Conservation (phyloP, 768 basidiomycete species). For the Lactarius quietus region DNA sequence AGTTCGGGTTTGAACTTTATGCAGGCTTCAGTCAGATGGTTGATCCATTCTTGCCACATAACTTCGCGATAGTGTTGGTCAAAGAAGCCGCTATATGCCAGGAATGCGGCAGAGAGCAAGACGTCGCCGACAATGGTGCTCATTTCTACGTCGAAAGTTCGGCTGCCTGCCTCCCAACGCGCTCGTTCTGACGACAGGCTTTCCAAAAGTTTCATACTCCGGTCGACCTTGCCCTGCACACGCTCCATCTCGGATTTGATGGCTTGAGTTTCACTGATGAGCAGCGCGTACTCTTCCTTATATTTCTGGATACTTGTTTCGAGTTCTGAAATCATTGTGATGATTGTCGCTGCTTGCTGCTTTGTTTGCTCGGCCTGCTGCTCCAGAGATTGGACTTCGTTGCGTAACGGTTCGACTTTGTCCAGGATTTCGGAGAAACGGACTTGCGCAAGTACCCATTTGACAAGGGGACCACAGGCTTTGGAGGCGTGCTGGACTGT, state of each 20-base stretch:
- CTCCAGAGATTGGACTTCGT: slow-evolving; percentile 93
- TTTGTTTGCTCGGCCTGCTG: slow-evolving; percentile 93
- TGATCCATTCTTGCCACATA: slow-evolving; percentile 96
- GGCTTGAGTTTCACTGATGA: slow-evolving; percentile 95
- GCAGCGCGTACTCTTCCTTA: slow-evolving; percentile 95
- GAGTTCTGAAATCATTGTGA: slow-evolving; percentile 88
- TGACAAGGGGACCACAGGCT: slow-evolving; percentile 96
- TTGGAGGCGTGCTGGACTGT: slow-evolving; percentile 91
- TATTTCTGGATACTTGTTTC: slow-evolving; percentile 90
- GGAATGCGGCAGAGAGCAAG: slow-evolving; percentile 89
- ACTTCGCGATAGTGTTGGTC: slow-evolving; percentile 97
- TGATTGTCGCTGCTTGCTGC: slow-evolving; percentile 85
- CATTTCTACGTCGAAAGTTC: slow-evolving; percentile 97
- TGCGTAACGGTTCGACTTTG: slow-evolving; percentile 91
- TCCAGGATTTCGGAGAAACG: slow-evolving; percentile 96
- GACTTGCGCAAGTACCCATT: slow-evolving; percentile 97
- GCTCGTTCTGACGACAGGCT: slow-evolving; percentile 92
- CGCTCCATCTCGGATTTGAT: slow-evolving; percentile 98
- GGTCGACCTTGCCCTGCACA: slow-evolving; percentile 94
- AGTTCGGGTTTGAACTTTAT: slow-evolving; percentile 92
- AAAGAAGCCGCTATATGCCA: slow-evolving; percentile 97
- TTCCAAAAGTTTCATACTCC: slow-evolving; percentile 91
- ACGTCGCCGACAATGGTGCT: slow-evolving; percentile 98
- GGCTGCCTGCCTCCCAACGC: slow-evolving; percentile 93
- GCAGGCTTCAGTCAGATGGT: slow-evolving; percentile 82